Percentiles rank a stretch among this genome's conserved stretches.
Conservation (phyloP, 805 yeast genomes). For the Sugiyamaella smithiae region DNA sequence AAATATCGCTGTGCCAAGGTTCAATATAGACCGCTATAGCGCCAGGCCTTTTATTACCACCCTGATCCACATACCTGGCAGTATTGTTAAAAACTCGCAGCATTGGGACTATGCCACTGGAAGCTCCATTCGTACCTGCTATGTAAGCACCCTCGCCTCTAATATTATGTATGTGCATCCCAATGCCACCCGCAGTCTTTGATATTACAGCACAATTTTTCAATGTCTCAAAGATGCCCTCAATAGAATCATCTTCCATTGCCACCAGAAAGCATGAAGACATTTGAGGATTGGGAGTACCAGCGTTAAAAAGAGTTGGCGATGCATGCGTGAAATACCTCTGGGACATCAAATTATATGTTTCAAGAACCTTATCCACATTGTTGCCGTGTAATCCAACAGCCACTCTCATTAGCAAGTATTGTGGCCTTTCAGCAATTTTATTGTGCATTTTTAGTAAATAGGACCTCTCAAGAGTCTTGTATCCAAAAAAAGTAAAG, state of each 20-base stretch:
- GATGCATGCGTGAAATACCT: conserved; percentile 88
- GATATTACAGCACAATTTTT: conserved; percentile 85
- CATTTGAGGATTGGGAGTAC: conserved; percentile 72
- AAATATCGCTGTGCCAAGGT: conserved; percentile 93
- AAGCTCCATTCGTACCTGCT: conserved; percentile 81
- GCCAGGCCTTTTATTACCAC: conserved; percentile 95
- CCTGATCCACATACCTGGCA: conserved; percentile 94
- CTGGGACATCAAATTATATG: conserved; percentile 79
- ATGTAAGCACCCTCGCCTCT: conserved; percentile 80
- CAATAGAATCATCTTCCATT: conserved; percentile 88
- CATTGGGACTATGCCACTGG: conserved; percentile 92
- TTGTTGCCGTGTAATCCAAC: conserved; percentile 78
- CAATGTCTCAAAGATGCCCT: conserved; percentile 85
- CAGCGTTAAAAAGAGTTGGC: conserved; percentile 90
- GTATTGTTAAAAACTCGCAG: conserved; percentile 88
- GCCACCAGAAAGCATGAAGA: conserved; percentile 89
- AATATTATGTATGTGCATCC: conserved; percentile 81
- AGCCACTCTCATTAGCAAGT: conserved; percentile 80
- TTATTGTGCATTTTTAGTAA: conserved; percentile 50
- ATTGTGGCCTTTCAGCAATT: conserved; percentile 84
- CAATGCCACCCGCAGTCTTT: conserved; percentile 92
- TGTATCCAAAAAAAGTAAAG: conserved; percentile 81
- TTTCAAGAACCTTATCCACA: conserved; percentile 60
- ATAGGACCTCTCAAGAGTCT: conserved; percentile 79
- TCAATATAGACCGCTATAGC: conserved; percentile 90